phyloP scores from a whole-genome alignment of 2,329 filamentous ascomycete species.

The Neospermospora avenae region DNA sequence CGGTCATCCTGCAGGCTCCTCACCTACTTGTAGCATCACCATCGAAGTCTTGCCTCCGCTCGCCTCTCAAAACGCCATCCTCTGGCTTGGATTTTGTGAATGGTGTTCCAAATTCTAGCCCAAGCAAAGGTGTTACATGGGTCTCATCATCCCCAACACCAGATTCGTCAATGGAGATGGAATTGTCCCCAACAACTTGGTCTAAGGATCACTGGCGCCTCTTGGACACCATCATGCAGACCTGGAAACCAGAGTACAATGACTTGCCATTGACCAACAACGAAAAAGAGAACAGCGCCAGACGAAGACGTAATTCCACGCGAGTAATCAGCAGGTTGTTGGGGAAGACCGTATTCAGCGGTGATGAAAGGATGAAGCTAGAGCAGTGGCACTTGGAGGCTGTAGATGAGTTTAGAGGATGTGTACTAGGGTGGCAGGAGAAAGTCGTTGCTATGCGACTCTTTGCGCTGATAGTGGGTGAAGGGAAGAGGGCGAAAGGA shows the following conservation, averaged over 20 bases:
- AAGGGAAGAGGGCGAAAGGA: conserved; percentile 23
- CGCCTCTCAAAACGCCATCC: conserved; percentile 28
- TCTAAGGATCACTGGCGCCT: conserved; percentile 34
- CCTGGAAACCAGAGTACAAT: conserved; percentile 28
- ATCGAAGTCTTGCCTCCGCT: conserved; percentile 34
- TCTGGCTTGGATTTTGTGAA: background rate
- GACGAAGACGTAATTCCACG: conserved; percentile 28
- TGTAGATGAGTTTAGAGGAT: conserved; percentile 33
- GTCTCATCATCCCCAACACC: conserved; percentile 34
- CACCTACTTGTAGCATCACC: conserved; percentile 22
- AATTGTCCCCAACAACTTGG: conserved; percentile 31
- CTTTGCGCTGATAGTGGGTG: conserved; percentile 31
- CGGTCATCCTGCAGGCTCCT: conserved; percentile 9
- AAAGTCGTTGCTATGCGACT: conserved; percentile 33
- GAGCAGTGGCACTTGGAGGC: conserved; percentile 37
- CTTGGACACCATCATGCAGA: conserved; percentile 30
- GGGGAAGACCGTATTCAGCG: conserved; percentile 27
- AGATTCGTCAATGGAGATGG: conserved; percentile 16
- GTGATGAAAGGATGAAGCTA: conserved; percentile 28
- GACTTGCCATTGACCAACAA: background rate
- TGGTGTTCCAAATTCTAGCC: conserved; percentile 14
- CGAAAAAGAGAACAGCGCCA: conserved; percentile 4
- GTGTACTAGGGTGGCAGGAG: conserved; percentile 35
- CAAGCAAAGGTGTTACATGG: conserved; percentile 32
- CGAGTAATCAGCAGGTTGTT: conserved; percentile 33